A percentile compares a stretch with the other conserved stretches of the same genome.
phyloP scores from a whole-genome alignment of 208 protist genomes.

The Crithidia fasciculata region DNA sequence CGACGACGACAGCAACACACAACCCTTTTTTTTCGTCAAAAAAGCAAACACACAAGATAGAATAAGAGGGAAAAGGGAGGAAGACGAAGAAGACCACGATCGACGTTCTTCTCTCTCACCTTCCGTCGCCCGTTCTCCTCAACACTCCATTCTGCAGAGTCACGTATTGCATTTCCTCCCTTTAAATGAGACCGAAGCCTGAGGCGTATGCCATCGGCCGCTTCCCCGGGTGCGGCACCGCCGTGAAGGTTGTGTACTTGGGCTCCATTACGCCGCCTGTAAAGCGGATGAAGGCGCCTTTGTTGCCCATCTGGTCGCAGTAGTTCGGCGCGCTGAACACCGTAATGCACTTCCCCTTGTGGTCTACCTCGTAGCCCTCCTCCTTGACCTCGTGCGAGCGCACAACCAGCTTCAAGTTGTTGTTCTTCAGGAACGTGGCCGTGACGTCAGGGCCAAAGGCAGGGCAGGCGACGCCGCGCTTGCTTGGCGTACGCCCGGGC shows the following conservation, averaged over 20 bases:
- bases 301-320: slow-evolving; percentile 97
- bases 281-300: slow-evolving; percentile 90
- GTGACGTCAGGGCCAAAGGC: slow-evolving; percentile 98
- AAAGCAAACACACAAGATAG: too few species aligned
- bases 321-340: slow-evolving; percentile 99
- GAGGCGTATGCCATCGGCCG: slow-evolving; percentile 84
- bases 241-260: slow-evolving; percentile 74
- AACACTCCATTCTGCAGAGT: neutral
- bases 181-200: slow-evolving; percentile 59
- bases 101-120: neutral
- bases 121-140: neutral
- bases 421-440: slow-evolving; percentile 93
- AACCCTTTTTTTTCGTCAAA: too few species aligned
- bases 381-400: slow-evolving; percentile 98
- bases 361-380: slow-evolving; percentile 95
- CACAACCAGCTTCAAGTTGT: slow-evolving; percentile 95
- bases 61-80: neutral
- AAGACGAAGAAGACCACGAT: neutral
- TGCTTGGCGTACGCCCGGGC: slow-evolving; percentile 91
- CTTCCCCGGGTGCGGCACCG: slow-evolving; percentile 83
- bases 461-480: slow-evolving; percentile 95
- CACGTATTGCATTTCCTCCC: too few species aligned
- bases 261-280: slow-evolving; percentile 81
- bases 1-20: too few species aligned
- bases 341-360: slow-evolving; percentile 93